A percentile compares a stretch with the other conserved stretches of the same genome.
Conservation (phyloP, 2,329 filamentous ascomycete genomes). For the Alternaria sp. region DNA sequence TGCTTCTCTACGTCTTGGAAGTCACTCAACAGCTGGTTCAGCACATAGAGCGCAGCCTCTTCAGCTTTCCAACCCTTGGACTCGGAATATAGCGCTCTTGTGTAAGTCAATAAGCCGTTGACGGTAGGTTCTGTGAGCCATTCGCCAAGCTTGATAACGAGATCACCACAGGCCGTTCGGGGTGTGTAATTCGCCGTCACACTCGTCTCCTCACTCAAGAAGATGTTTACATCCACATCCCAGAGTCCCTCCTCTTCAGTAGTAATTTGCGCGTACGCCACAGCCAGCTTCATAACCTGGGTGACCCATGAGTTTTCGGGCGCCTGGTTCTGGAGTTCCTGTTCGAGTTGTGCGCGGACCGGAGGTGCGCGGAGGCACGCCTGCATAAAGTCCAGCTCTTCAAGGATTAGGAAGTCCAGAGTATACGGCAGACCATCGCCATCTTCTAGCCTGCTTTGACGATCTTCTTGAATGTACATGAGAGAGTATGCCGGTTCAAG, state of each 20-base stretch:
- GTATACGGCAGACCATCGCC: slow-evolving; percentile 93
- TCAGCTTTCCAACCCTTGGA: slow-evolving; percentile 69
- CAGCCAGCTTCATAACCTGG: slow-evolving; percentile 85
- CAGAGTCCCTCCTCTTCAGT: slow-evolving; percentile 93
- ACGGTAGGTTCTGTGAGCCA: slow-evolving; percentile 82
- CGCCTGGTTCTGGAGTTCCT: slow-evolving; percentile 71
- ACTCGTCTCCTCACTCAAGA: slow-evolving; percentile 92
- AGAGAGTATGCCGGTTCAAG: slow-evolving; percentile 78
- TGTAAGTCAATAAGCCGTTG: slow-evolving; percentile 80
- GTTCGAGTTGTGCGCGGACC: slow-evolving; percentile 87
- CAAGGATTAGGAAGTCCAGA: slow-evolving; percentile 89
- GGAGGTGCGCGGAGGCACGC: slow-evolving; percentile 87
- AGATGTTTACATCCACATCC: slow-evolving; percentile 96
- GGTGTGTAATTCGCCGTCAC: slow-evolving; percentile 97
- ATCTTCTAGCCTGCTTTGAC: slow-evolving; percentile 88
- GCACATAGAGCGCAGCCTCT: slow-evolving; percentile 84
- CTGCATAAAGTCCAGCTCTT: slow-evolving; percentile 95
- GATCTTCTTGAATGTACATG: slow-evolving; percentile 85
- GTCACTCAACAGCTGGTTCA: slow-evolving; percentile 85
- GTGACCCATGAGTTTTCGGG: slow-evolving; percentile 76
- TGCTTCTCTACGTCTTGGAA: slow-evolving; percentile 79
- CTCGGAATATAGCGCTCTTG: slow-evolving; percentile 74
- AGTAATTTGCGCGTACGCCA: slow-evolving; percentile 88
- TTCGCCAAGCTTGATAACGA: slow-evolving; percentile 91
- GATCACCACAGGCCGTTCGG: slow-evolving; percentile 88